Conservation (phyloP, 176 grass and related monocot genomes). For the Urochloa ruziziensis region DNA sequence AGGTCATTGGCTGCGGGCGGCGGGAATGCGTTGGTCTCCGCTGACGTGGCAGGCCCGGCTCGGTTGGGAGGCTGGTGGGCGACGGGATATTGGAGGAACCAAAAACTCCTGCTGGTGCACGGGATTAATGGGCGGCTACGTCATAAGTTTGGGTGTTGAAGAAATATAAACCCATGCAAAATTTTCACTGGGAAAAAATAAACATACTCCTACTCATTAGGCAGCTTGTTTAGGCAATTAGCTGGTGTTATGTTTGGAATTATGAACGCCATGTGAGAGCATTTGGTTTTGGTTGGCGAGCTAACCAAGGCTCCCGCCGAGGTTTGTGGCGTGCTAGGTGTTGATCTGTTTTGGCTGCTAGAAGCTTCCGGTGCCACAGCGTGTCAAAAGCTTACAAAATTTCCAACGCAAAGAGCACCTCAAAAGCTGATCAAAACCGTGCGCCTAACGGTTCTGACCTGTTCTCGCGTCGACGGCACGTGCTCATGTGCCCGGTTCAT, state of each 20-base stretch:
- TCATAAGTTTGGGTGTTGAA: no score
- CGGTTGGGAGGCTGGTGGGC: constrained; percentile 8
- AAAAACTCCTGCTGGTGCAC: neutral
- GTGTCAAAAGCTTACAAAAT: neutral
- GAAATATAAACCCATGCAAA: no score
- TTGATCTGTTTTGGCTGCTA: neutral
- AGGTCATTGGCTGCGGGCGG: neutral
- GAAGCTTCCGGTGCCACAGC: neutral
- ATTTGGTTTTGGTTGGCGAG: neutral
- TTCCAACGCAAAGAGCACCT: neutral
- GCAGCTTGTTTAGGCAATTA: no score
- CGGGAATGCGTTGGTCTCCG: constrained; percentile 33
- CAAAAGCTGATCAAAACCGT: neutral
- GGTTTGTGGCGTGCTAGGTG: neutral
- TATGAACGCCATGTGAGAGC: no score
- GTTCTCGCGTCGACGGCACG: neutral
- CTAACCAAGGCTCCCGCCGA: neutral
- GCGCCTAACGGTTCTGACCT: neutral
- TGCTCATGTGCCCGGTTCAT: neutral
- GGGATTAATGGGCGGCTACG: neutral
- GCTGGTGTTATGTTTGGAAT: no score
- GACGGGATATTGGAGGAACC: neutral
- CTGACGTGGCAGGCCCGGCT: constrained; percentile 32
- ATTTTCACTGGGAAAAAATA: no score
- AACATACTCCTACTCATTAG: no score